These are phyloP conservation scores for Pleurozium schreberi DNA, from an alignment of 225 moss, liverwort and hornwort genomes.

Conservation along the genomic window DNA sequence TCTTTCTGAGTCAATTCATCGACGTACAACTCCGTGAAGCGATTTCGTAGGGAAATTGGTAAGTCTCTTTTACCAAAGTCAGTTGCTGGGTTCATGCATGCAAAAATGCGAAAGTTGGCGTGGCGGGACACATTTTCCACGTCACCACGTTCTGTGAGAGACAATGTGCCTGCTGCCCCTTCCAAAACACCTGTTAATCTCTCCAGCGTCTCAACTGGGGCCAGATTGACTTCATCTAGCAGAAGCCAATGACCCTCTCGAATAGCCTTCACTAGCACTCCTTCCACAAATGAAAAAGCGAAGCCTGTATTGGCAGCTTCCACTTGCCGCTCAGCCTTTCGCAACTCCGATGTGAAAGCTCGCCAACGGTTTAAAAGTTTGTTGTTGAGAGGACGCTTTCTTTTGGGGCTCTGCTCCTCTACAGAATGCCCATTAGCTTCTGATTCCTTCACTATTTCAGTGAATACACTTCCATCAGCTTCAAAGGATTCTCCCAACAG, in stretches of 20 bases:
- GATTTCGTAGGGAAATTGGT: constrained; percentile 66
- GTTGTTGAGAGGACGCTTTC: constrained; percentile 54
- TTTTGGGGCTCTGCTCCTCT: constrained; percentile 54
- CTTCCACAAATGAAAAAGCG: constrained; percentile 95
- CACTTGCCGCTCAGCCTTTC: constrained; percentile 92
- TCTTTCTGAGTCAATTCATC: constrained; percentile 84
- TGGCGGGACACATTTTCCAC: constrained; percentile 74
- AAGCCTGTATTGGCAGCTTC: constrained; percentile 83
- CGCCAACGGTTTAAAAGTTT: constrained; percentile 58
- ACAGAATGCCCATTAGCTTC: constrained; percentile 14
- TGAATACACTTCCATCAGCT: neutral
- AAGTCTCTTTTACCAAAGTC: constrained; percentile 89
- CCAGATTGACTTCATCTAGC: constrained; percentile 89
- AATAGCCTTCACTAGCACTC: constrained; percentile 86
- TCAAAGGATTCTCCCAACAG: constrained; percentile 44
- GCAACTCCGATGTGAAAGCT: constrained; percentile 51
- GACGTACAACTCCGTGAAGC: constrained; percentile 70
- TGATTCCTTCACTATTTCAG: constrained; percentile 4
- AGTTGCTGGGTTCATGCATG: constrained; percentile 96
- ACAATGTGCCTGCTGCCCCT: constrained; percentile 73
- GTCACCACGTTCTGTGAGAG: constrained; percentile 89
- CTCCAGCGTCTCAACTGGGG: constrained; percentile 87
- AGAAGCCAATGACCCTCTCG: constrained; percentile 88
- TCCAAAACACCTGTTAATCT: constrained; percentile 89
- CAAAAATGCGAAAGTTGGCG: constrained; percentile 78